Percentiles rank a stretch among this genome's conserved stretches.
phyloP scores from a whole-genome alignment of 106 monocot species.

The Apostasia shenzhenica region DNA sequence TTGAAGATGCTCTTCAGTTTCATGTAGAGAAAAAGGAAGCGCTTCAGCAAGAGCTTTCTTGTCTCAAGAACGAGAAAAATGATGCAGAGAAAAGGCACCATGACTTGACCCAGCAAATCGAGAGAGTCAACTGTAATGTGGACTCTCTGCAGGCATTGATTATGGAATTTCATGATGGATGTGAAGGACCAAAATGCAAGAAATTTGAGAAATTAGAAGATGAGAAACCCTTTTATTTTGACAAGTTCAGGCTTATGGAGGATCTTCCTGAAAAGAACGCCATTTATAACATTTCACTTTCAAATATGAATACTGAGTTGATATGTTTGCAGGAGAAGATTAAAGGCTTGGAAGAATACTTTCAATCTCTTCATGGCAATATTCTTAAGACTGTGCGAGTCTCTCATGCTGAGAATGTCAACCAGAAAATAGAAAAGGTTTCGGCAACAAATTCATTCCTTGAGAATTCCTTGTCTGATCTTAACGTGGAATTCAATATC shows the following conservation, averaged over 20 bases:
- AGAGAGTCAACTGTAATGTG: slow-evolving; percentile 26
- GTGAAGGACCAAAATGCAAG: slow-evolving; percentile 19
- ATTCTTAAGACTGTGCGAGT: slow-evolving; percentile 16
- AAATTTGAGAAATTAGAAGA: slow-evolving; percentile 9
- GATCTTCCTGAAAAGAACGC: slow-evolving; percentile 14
- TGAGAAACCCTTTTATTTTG: slow-evolving; percentile 29
- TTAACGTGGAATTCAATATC: slow-evolving; percentile 13
- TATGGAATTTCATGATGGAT: slow-evolving; percentile 30
- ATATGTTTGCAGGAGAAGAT: slow-evolving; percentile 27
- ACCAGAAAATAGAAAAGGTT: slow-evolving; percentile 17
- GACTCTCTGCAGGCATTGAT: slow-evolving; percentile 31
- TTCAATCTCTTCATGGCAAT: slow-evolving; percentile 13
- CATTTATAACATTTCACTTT: slow-evolving; percentile 27
- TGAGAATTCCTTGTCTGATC: slow-evolving; percentile 30
- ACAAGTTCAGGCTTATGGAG: slow-evolving; percentile 21
- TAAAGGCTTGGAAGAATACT: slow-evolving; percentile 17
- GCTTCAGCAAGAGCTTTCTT: slow-evolving; percentile 32
- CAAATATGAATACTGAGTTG: slow-evolving; percentile 33
- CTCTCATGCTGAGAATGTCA: slow-evolving; percentile 20
- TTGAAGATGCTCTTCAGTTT: slow-evolving; percentile 29
- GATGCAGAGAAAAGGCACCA: slow-evolving; percentile 25
- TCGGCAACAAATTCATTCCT: slow-evolving; percentile 17
- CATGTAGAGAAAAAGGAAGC: slow-evolving; percentile 37
- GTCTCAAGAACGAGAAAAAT: slow-evolving; percentile 24
- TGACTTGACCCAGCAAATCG: slow-evolving; percentile 26